Percentiles rank a stretch among this genome's conserved stretches.
phyloP scores from a whole-genome alignment of 2,329 filamentous ascomycete genomes.

The Trichoderma gracile region DNA sequence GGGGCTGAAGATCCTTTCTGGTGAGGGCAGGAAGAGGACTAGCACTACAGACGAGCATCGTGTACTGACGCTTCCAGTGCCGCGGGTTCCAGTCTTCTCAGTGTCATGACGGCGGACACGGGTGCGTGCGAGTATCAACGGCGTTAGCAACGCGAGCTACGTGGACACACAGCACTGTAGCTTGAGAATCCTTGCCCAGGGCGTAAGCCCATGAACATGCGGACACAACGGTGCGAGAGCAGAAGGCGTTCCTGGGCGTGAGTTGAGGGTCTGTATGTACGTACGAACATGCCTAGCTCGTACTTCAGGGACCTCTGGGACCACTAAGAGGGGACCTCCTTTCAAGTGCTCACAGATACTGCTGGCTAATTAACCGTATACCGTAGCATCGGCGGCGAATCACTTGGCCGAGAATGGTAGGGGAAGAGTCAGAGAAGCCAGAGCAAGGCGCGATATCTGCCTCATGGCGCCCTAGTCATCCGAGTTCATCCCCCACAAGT shows the following conservation, averaged over 20 bases:
- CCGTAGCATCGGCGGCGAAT: neutral
- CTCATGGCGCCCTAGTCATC: slow-evolving; percentile 14
- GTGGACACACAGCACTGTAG: neutral
- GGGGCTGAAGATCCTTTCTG: neutral
- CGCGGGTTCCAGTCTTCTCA: neutral
- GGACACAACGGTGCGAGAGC: neutral
- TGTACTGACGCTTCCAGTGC: neutral
- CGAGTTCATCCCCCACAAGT: slow-evolving; percentile 14
- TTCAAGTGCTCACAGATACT: neutral
- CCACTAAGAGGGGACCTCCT: neutral
- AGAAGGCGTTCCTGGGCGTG: neutral
- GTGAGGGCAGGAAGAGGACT: neutral
- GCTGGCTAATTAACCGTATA: neutral
- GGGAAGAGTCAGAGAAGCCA: neutral
- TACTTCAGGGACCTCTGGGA: neutral
- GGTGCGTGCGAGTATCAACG: neutral
- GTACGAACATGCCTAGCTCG: too few relatives aligned
- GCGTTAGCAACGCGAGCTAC: neutral
- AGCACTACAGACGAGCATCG: too few relatives aligned
- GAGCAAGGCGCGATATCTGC: neutral
- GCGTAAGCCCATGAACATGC: neutral
- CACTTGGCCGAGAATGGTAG: neutral
- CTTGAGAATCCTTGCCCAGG: neutral
- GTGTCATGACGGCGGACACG: neutral
- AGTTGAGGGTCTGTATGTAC: neutral